Evolutionary conservation across 2,329 filamentous ascomycete species (phyloP), one percentile per base, ranked within the genome.

Genomic region (Botrytis pseudocinerea): DNA sequence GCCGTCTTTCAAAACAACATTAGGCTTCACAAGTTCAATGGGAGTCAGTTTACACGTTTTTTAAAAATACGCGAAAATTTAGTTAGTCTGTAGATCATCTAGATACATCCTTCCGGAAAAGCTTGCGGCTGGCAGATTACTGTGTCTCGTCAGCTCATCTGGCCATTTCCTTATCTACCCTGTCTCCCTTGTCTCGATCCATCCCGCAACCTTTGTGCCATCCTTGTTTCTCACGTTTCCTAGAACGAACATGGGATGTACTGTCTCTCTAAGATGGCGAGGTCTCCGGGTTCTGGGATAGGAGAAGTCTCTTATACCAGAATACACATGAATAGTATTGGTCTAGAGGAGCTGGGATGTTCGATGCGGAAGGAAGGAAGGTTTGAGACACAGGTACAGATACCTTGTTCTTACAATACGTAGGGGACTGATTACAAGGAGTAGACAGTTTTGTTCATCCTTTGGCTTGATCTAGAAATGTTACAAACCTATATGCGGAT

Each of bases 401-500:
- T 48, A 40, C 42, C 57, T 46, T 71, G n/a, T 71, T 66, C 38
- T 65, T 25, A 42, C 35, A 22, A 40, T 40, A 42, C n/a, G 25
- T 32, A 54, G 38, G 25, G 35, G 40, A 69, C 6, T 69, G 18
- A 25, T 38, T 32, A 6, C 65, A 68, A 48, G 64, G 63, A 51
- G 22, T 40, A 40, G 35, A 25, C 62, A 28, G 57, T 32, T 71
- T 25, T 40, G 14, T 44, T 44, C 60, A 35, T 35, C 35, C 44
- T 51, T 32, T 35, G 59, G 35, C n/a, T 38, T 40, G 69, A 66
- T 59, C 61, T 35, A n/a, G 38, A 40, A 57, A 28, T 66, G 61
- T 44, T 66, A 66, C 54, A 70, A 16, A 70, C 8, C 35, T 62
- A 66, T 65, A 66, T 66, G 70, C 60, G 35, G 70, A 62, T 44